Evolutionary conservation across 2,329 filamentous ascomycete species (phyloP).

Genomic region (Monosporascus sp.): DNA sequence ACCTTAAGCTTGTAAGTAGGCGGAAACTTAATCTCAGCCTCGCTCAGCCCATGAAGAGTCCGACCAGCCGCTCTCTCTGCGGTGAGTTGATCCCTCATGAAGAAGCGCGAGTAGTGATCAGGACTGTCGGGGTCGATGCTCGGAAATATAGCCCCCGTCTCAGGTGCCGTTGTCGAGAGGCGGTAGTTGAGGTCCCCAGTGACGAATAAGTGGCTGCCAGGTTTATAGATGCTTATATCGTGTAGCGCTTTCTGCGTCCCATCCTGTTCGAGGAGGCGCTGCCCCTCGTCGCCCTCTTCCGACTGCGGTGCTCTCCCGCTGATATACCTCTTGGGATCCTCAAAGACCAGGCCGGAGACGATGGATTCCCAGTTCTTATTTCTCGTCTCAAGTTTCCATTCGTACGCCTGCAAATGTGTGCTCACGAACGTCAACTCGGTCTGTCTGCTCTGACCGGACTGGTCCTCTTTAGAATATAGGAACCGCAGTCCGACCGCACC

Average conservation of each 20-base stretch:
- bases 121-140: constrained; percentile 50
- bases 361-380: constrained; percentile 89
- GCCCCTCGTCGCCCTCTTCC: constrained; percentile 13
- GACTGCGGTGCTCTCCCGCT: constrained; percentile 2
- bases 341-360: constrained; percentile 74
- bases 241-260: constrained; percentile 38
- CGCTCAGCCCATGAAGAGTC: constrained; percentile 72
- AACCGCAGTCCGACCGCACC: constrained; percentile 79
- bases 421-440: constrained; percentile 79
- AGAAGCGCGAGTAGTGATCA: constrained; percentile 60
- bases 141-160: constrained; percentile 57
- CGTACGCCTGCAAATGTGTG: constrained; percentile 84
- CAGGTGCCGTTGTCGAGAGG: constrained; percentile 63
- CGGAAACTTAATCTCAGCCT: constrained; percentile 71
- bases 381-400: constrained; percentile 66
- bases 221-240: constrained; percentile 65
- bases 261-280: constrained; percentile 17
- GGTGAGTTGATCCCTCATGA: constrained; percentile 73
- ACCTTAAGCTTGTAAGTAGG: constrained; percentile 89
- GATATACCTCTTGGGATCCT: constrained; percentile 40
- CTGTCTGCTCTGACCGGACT: constrained; percentile 26
- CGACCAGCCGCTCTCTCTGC: constrained; percentile 63
- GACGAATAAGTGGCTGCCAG: constrained; percentile 74
- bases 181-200: constrained; percentile 95
- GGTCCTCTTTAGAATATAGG: constrained; percentile 44